These are phyloP conservation scores for Smallanthus sonchifolius DNA, from an alignment of 129 eudicot species.

Conservation along the genomic window DNA sequence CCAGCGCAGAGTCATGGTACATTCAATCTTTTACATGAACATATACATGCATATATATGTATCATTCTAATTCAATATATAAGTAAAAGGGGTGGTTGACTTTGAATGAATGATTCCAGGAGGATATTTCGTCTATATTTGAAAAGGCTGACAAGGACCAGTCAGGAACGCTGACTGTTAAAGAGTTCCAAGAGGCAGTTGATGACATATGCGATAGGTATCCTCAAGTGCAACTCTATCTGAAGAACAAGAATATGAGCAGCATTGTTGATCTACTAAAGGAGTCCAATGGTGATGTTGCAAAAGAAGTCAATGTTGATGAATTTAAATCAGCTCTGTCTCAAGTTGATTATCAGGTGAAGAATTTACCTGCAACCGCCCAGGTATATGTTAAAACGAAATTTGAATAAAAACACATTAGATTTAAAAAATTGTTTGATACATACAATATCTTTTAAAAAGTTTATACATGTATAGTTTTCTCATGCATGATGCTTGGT, in stretches of 20 bases:
- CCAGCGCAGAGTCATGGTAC: constrained; percentile 86
- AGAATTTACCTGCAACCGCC: constrained; percentile 91
- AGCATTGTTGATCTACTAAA: constrained; percentile 62
- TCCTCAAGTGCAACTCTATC: constrained; percentile 70
- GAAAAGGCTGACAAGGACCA: constrained; percentile 73
- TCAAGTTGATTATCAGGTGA: constrained; percentile 82
- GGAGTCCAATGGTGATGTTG: constrained; percentile 59
- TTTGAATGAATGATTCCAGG: constrained; percentile 48
- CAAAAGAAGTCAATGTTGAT: constrained; percentile 61
- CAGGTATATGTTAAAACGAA: constrained; percentile 39
- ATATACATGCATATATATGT: constrained; percentile 21
- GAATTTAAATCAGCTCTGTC: constrained; percentile 74
- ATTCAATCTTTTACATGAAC: constrained; percentile 1
- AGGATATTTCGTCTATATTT: constrained; percentile 74
- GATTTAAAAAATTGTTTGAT: too few species aligned
- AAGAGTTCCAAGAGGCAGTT: constrained; percentile 72
- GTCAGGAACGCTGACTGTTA: constrained; percentile 71
- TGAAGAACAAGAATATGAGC: constrained; percentile 59
- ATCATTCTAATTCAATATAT: neutral
- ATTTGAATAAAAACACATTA: neutral
- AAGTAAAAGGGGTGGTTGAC: neutral
- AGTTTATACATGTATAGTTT: neutral
- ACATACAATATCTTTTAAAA: too few species aligned
- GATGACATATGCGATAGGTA: constrained; percentile 80
- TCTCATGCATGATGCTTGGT: constrained; percentile 6